A percentile compares a stretch with the other conserved stretches of the same genome.
These are phyloP conservation scores for Cordyceps fumosorosea DNA, from an alignment of 2,329 filamentous ascomycete species.

Conservation along the genomic window DNA sequence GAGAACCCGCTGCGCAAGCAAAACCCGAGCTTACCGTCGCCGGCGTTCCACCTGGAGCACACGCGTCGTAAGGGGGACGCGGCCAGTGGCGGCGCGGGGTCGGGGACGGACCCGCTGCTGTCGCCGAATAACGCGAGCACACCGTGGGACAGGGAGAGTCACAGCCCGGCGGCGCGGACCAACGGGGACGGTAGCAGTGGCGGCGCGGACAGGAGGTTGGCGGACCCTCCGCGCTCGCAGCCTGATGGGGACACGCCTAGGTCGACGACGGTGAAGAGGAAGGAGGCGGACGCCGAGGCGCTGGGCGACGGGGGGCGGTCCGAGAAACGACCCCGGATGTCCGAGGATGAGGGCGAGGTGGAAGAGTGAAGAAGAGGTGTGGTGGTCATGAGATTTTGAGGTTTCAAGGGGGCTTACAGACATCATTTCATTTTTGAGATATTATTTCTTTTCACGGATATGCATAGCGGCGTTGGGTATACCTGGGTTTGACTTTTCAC, in stretches of 20 bases:
- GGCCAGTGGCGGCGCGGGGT: slow-evolving; percentile 27
- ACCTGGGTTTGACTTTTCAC: slow-evolving; percentile 3
- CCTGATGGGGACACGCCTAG: slow-evolving; percentile 24
- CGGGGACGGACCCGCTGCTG: slow-evolving; percentile 29
- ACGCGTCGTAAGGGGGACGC: slow-evolving; percentile 43
- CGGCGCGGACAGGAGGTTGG: slow-evolving; percentile 24
- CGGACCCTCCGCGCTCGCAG: slow-evolving; percentile 21
- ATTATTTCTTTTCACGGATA: background rate
- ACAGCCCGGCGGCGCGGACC: slow-evolving; percentile 36
- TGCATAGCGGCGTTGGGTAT: slow-evolving; percentile 13
- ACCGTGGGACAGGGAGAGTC: slow-evolving; percentile 42
- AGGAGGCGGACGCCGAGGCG: slow-evolving; percentile 31
- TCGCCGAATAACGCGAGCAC: slow-evolving; percentile 41
- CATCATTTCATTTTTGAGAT: background rate
- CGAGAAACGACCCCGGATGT: slow-evolving; percentile 38
- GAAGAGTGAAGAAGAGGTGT: slow-evolving; percentile 25
- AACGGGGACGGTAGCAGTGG: slow-evolving; percentile 34
- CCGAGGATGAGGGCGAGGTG: slow-evolving; percentile 44
- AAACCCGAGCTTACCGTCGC: slow-evolving; percentile 46
- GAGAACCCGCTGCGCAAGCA: slow-evolving; percentile 58
- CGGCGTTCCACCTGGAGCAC: slow-evolving; percentile 49
- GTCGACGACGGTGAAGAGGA: slow-evolving; percentile 36
- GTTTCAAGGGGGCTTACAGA: background rate
- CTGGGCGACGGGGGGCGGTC: slow-evolving; percentile 28
- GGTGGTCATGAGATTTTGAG: background rate